A percentile compares a stretch with the other conserved stretches of the same genome.
These are phyloP conservation scores for Chalciporus chontae DNA, from an alignment of 768 basidiomycete species.

Conservation along the genomic window DNA sequence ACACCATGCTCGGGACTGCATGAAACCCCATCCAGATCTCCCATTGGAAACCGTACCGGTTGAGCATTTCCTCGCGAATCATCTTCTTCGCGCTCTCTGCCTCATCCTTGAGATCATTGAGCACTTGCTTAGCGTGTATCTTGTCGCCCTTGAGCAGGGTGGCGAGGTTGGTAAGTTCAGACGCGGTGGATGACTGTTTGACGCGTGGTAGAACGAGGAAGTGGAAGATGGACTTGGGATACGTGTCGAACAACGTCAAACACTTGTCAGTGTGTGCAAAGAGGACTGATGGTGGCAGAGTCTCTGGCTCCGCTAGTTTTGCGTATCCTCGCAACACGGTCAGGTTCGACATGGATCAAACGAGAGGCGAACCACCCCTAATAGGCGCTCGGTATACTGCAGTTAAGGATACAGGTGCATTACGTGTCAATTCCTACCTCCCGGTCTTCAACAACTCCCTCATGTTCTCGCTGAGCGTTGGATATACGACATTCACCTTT, in stretches of 20 bases:
- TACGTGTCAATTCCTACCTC: constrained; percentile 24
- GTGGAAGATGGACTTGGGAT: constrained; percentile 84
- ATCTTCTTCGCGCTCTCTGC: constrained; percentile 53
- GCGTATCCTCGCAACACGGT: constrained; percentile 65
- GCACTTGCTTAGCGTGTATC: constrained; percentile 48
- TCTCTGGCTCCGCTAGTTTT: constrained; percentile 40
- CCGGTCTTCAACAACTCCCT: constrained; percentile 54
- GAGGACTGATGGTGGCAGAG: constrained; percentile 57
- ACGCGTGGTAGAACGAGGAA: constrained; percentile 78
- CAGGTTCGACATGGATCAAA: constrained; percentile 37
- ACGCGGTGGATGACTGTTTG: constrained; percentile 27
- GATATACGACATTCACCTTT: constrained; percentile 36
- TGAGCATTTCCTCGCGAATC: constrained; percentile 78
- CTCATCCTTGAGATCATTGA: constrained; percentile 52
- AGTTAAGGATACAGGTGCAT: constrained; percentile 4
- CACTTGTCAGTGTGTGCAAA: constrained; percentile 53
- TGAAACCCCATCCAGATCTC: constrained; percentile 82
- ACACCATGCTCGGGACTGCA: constrained; percentile 83
- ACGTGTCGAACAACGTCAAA: constrained; percentile 71
- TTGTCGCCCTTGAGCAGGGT: constrained; percentile 55
- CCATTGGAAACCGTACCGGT: constrained; percentile 73
- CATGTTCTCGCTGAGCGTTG: constrained; percentile 59
- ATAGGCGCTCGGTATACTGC: too few relatives aligned
- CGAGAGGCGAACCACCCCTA: background rate
- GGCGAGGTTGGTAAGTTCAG: constrained; percentile 51